Percentiles rank a stretch among this genome's conserved stretches.
Conservation (phyloP, 352 stramenopile species). For the Phytophthora chlamydospora region DNA sequence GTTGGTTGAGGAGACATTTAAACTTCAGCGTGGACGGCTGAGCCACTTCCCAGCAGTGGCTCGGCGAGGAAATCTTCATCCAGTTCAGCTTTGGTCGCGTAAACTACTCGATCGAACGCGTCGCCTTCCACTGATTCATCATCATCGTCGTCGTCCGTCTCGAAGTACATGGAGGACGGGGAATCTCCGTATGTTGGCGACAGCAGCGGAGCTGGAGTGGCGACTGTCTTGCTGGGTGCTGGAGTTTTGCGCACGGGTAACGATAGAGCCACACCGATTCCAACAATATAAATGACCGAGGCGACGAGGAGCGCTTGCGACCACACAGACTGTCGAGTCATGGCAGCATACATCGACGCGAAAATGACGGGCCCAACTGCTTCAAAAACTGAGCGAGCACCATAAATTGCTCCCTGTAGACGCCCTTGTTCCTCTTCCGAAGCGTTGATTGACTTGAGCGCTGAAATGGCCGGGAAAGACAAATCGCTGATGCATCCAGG, state of each 20-base stretch:
- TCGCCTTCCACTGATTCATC: constrained; percentile 24
- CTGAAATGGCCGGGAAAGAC: constrained; percentile 63
- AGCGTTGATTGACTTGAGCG: constrained; percentile 39
- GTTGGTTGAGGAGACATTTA: background rate
- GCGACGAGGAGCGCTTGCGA: constrained; percentile 62
- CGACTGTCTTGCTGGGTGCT: constrained; percentile 14
- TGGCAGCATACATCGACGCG: constrained; percentile 58
- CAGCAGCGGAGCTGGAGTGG: constrained; percentile 35
- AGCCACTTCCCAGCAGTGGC: constrained; percentile 43
- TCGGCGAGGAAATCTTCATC: constrained; percentile 51
- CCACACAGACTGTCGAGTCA: constrained; percentile 48
- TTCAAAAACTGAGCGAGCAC: constrained; percentile 66
- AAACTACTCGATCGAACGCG: constrained; percentile 15
- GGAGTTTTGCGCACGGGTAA: constrained; percentile 39
- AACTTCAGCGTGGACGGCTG: constrained; percentile 15
- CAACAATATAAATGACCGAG: constrained; percentile 52
- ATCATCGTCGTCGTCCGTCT: constrained; percentile 57
- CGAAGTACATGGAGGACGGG: constrained; percentile 51
- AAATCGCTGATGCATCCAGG: constrained; percentile 62
- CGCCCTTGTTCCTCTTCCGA: constrained; percentile 79
- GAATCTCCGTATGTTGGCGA: constrained; percentile 48
- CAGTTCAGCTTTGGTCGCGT: constrained; percentile 31
- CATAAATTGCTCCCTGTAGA: constrained; percentile 77
- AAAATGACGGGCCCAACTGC: constrained; percentile 62
- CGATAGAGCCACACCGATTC: constrained; percentile 54